Conservation (phyloP, 2,329 filamentous ascomycete genomes). For the Fusarium aywerte region DNA sequence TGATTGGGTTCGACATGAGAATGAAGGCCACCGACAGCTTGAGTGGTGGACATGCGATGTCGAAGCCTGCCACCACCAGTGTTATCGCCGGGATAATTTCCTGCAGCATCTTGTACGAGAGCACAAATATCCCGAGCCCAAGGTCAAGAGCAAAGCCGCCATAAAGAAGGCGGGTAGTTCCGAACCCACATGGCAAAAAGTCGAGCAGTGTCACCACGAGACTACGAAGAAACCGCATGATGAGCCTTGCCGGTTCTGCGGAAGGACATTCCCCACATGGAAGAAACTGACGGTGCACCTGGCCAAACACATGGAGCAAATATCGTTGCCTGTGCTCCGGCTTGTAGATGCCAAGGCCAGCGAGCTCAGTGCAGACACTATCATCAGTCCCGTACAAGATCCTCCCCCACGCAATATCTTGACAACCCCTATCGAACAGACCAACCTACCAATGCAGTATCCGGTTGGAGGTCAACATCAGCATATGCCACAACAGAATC, state of each 20-base stretch:
- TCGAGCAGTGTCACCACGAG: slow-evolving; percentile 80
- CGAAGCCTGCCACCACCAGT: slow-evolving; percentile 82
- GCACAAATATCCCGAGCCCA: slow-evolving; percentile 87
- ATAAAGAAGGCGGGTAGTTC: slow-evolving; percentile 67
- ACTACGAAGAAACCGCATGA: slow-evolving; percentile 73
- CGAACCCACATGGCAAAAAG: slow-evolving; percentile 79
- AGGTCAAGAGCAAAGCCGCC: slow-evolving; percentile 77
- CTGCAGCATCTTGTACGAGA: slow-evolving; percentile 91
- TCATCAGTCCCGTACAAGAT: slow-evolving; percentile 75
- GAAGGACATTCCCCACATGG: slow-evolving; percentile 82
- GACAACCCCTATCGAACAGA: slow-evolving; percentile 44
- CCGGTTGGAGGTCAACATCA: slow-evolving; percentile 34
- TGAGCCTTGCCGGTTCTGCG: slow-evolving; percentile 89
- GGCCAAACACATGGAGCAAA: slow-evolving; percentile 93
- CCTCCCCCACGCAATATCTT: slow-evolving; percentile 50
- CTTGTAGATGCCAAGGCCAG: slow-evolving; percentile 62
- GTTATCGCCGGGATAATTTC: slow-evolving; percentile 92
- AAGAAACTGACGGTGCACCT: slow-evolving; percentile 95
- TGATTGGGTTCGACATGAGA: slow-evolving; percentile 95
- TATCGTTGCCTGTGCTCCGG: slow-evolving; percentile 81
- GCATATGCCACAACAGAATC: slow-evolving; percentile 31
- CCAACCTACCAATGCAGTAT: slow-evolving; percentile 35
- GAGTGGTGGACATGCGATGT: slow-evolving; percentile 92
- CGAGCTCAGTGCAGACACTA: slow-evolving; percentile 67
- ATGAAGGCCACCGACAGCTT: slow-evolving; percentile 87